Evolutionary conservation across 1,284 basidiomycete species (phyloP), one percentile per base, ranked within the genome.

Genomic region (Baeospora myosura): DNA sequence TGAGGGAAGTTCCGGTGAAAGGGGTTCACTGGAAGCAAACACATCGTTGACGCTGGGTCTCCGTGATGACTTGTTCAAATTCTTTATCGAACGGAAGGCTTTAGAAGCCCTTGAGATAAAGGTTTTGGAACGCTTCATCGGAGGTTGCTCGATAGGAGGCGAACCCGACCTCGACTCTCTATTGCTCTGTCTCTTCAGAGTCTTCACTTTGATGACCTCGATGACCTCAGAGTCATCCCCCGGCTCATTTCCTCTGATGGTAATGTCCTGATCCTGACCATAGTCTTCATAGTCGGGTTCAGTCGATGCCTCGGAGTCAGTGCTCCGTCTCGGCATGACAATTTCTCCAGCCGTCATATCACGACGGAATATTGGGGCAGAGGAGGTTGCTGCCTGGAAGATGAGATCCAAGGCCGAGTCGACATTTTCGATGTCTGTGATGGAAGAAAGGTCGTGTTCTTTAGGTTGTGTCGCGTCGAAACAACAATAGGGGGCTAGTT

Each of bases 161-260:
- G 33, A 34, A 30, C 52, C 35, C 18, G 38, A 50, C 28, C 51
- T 40, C 10, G 38, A 34, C 34, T 56, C 50, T 29, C 46, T 48
- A 38, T 64, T 59, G 38, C 51, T 47, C 38, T 64, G 52, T 14
- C 55, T 63, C 43, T 68, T 66, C 36, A 56, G 55, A 43, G 76
- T 67, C 48, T 71, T 68, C 41, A 84, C 71, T 57, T 80, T 81
- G 45, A 84, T 64, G 28, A 85, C 75, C 57, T 86, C 82, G 10
- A 83, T 63, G 25, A 84, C 69, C 50, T 81, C 81, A 22, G 69
- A 70, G 48, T 71, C 69, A 49, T 69, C 55, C 52, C 50, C 43
- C 47, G 48, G 16, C 43, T 42, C 38, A 44, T 57, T 49, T 41
- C 51, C 57, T 17, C 50, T 56, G 38, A 54, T 55, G 39, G 46